A percentile compares a stretch with the other conserved stretches of the same genome.
Conservation (phyloP, 225 moss, liverwort and hornwort genomes). For the Pseudoscleropodium purum region DNA sequence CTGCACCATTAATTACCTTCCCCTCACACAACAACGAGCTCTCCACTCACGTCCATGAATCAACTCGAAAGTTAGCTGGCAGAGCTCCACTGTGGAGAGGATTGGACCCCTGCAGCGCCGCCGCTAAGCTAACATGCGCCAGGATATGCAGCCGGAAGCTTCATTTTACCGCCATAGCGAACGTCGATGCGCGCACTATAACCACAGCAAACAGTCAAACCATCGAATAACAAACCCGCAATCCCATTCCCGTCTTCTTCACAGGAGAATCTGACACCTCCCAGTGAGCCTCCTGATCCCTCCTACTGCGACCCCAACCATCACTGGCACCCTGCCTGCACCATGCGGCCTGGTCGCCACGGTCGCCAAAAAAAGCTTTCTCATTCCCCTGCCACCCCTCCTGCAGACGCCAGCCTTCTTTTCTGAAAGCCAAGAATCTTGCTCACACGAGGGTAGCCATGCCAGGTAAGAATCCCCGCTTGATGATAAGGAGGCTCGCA, state of each 20-base stretch:
- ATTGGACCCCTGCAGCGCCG: background rate
- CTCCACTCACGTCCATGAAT: background rate
- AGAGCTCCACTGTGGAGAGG: background rate
- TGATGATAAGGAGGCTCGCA: constrained; percentile 7
- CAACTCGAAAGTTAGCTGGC: background rate
- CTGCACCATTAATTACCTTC: background rate
- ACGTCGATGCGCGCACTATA: background rate
- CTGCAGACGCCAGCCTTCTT: background rate
- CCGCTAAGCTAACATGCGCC: background rate
- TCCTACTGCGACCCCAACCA: background rate
- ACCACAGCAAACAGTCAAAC: background rate
- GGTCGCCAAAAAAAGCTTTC: background rate
- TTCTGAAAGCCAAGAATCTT: background rate
- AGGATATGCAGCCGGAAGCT: background rate
- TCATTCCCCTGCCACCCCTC: background rate
- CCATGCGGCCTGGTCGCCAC: constrained; percentile 4
- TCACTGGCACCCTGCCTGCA: constrained; percentile 6
- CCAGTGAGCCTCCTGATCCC: background rate
- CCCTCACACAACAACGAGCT: background rate
- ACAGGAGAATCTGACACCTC: constrained; percentile 1
- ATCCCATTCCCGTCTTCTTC: background rate
- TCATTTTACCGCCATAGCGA: constrained; percentile 11
- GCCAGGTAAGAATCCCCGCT: background rate
- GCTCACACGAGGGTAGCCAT: constrained; percentile 4
- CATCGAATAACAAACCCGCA: background rate